A percentile compares a stretch with the other conserved stretches of the same genome.
These are phyloP conservation scores for Gossypium laxum DNA, from an alignment of 441 rosid genomes.

Conservation along the genomic window DNA sequence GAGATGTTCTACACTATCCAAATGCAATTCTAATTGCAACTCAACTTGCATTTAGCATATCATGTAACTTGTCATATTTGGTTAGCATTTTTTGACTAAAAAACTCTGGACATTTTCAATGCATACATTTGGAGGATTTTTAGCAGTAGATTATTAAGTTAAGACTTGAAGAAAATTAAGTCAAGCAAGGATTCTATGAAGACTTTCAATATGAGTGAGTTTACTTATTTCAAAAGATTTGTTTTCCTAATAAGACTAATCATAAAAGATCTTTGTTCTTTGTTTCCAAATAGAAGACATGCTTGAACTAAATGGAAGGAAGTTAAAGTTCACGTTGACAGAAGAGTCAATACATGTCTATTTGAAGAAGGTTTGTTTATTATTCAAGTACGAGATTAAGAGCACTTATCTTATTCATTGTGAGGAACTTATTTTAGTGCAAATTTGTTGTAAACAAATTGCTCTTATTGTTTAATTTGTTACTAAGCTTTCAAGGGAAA, in stretches of 20 bases:
- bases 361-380: not conserved
- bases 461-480: not conserved
- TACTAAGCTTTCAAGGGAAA: not conserved
- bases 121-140: no score
- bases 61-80: not conserved
- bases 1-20: not conserved
- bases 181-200: no score
- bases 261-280: not conserved
- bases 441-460: not conserved
- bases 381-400: not conserved
- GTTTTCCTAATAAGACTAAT: not conserved
- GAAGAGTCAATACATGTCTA: not conserved
- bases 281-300: not conserved
- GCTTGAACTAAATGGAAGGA: not conserved
- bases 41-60: not conserved
- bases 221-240: not conserved
- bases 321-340: not conserved
- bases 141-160: no score
- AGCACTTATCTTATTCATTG: not conserved
- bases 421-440: not conserved
- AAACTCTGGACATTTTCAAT: no score
- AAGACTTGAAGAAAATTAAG: no score
- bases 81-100: no score
- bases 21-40: not conserved
- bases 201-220: no score